Conservation (phyloP, 495 filamentous ascomycete species). For the Pseudoneurospora amorphoporcata region DNA sequence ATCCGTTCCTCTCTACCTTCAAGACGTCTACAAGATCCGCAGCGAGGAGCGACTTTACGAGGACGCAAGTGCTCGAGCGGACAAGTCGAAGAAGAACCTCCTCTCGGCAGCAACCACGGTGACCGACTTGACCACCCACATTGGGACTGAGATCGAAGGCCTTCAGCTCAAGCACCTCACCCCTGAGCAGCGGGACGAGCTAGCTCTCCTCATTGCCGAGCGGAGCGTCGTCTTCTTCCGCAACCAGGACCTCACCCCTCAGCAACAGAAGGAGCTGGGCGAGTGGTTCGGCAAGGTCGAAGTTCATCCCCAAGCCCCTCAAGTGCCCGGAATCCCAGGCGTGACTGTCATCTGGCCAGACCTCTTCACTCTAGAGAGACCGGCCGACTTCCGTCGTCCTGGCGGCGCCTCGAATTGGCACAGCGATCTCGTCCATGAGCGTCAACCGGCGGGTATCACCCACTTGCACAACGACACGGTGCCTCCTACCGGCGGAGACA, state of each 20-base stretch:
- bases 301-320: conserved; percentile 58
- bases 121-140: conserved; percentile 53
- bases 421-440: conserved; percentile 59
- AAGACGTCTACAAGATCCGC: conserved; percentile 56
- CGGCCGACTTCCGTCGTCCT: conserved; percentile 50
- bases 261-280: conserved; percentile 57
- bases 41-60: conserved; percentile 45
- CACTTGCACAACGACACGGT: conserved; percentile 61
- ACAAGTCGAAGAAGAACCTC: conserved; percentile 56
- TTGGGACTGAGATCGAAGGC: conserved; percentile 63
- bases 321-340: conserved; percentile 56
- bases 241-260: conserved; percentile 58
- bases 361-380: conserved; percentile 44
- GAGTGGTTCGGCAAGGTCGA: conserved; percentile 59
- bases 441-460: conserved; percentile 59
- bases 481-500: conserved; percentile 56
- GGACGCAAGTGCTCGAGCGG: conserved; percentile 54
- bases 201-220: conserved; percentile 62
- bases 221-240: conserved; percentile 69
- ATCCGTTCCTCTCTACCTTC: conserved; percentile 50
- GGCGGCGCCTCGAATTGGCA: conserved; percentile 61
- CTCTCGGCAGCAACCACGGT: conserved; percentile 56
- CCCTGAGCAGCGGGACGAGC: conserved; percentile 56
- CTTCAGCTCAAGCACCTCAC: conserved; percentile 60
- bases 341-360: conserved; percentile 61